These are phyloP conservation scores for Penicillium simplicissimum DNA, from an alignment of 495 filamentous ascomycete species.

Conservation along the genomic window DNA sequence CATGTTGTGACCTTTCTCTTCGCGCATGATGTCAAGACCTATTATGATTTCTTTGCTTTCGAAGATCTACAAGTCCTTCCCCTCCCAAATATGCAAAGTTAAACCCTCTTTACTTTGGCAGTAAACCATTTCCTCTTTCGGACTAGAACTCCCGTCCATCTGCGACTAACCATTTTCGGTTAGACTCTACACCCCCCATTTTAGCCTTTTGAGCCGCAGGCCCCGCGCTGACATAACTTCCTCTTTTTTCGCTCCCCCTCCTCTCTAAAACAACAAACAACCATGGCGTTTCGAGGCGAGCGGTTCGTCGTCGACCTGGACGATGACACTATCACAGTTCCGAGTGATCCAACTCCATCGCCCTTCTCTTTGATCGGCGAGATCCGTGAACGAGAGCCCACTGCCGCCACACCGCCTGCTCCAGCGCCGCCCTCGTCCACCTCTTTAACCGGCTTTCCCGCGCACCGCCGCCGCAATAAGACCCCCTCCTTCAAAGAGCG, in stretches of 20 bases:
- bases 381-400: slow-evolving; percentile 69
- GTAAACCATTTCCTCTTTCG: slow-evolving; percentile 12
- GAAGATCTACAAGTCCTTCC: neutral
- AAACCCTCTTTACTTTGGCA: slow-evolving; percentile 20
- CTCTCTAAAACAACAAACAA: neutral
- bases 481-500: slow-evolving; percentile 78
- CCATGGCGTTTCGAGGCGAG: slow-evolving; percentile 60
- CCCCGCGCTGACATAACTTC: slow-evolving; percentile 34
- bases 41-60: neutral
- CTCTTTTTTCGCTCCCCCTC: slow-evolving; percentile 22
- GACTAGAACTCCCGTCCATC: slow-evolving; percentile 22
- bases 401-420: slow-evolving; percentile 56
- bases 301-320: slow-evolving; percentile 59
- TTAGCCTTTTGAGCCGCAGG: slow-evolving; percentile 51
- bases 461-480: slow-evolving; percentile 73
- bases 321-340: slow-evolving; percentile 32
- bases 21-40: no score
- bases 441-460: slow-evolving; percentile 76
- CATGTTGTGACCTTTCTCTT: no score
- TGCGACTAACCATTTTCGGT: slow-evolving; percentile 16
- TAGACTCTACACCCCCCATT: slow-evolving; percentile 27
- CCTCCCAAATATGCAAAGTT: neutral
- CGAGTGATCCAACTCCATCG: slow-evolving; percentile 24
- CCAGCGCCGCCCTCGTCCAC: slow-evolving; percentile 51
- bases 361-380: slow-evolving; percentile 64